These are phyloP conservation scores for Mycogone perniciosa DNA, from an alignment of 2,329 filamentous ascomycete genomes.

Conservation along the genomic window DNA sequence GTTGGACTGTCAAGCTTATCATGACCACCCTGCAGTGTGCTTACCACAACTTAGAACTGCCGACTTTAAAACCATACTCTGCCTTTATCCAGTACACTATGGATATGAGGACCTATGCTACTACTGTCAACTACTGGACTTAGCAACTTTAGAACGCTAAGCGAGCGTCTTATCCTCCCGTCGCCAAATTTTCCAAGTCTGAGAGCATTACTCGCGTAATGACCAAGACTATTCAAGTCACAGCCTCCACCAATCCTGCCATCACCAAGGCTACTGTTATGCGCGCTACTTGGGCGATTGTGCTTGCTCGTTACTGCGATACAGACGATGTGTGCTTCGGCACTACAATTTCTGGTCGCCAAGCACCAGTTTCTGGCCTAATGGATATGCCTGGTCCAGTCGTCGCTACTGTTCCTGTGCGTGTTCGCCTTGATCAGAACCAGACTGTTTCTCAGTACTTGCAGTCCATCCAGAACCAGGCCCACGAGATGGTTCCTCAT, in stretches of 20 bases:
- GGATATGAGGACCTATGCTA: background rate
- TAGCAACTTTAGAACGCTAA: background rate
- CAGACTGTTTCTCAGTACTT: conserved; percentile 7
- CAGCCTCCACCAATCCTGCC: background rate
- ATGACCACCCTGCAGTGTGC: conserved; percentile 11
- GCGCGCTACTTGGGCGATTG: conserved; percentile 19
- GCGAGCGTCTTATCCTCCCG: conserved; percentile 1
- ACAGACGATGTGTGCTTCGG: conserved; percentile 19
- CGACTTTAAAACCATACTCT: conserved; percentile 3
- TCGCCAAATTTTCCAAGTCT: background rate
- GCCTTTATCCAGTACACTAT: background rate
- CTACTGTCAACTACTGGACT: background rate
- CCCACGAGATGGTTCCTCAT: conserved; percentile 18
- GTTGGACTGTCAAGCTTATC: conserved; percentile 20
- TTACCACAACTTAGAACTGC: conserved; percentile 3
- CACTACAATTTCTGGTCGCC: conserved; percentile 16
- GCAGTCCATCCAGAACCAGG: conserved; percentile 14
- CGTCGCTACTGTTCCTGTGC: conserved; percentile 15
- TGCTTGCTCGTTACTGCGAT: conserved; percentile 15
- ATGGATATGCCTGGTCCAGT: conserved; percentile 15
- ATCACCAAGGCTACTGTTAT: conserved; percentile 15
- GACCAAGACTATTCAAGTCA: conserved; percentile 1
- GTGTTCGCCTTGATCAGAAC: conserved; percentile 10
- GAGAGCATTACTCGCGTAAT: background rate
- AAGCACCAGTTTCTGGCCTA: conserved; percentile 11